Conservation (phyloP, 2,329 filamentous ascomycete species). For the Orbilia ellipsospora region DNA sequence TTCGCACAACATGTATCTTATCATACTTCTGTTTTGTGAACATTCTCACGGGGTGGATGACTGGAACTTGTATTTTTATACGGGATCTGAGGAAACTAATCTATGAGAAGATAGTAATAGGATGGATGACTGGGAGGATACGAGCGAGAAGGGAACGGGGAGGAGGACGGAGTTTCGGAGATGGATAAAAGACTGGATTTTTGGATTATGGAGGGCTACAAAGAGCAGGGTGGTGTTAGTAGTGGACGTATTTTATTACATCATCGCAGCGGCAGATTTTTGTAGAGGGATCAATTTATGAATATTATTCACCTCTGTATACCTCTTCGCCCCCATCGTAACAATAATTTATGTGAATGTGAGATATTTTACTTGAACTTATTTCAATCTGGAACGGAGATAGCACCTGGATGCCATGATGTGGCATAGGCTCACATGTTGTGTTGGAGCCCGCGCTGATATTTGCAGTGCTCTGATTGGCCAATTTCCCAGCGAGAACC, state of each 20-base stretch:
- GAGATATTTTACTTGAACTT: neutral
- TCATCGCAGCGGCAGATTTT: constrained; percentile 22
- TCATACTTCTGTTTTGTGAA: constrained; percentile 19
- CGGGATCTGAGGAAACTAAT: constrained; percentile 2
- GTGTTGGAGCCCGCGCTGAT: neutral
- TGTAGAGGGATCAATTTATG: constrained; percentile 39
- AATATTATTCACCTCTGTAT: constrained; percentile 36
- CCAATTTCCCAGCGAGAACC: neutral
- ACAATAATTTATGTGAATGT: neutral
- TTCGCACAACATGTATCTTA: constrained; percentile 7
- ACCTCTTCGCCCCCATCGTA: neutral
- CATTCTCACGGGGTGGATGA: constrained; percentile 7
- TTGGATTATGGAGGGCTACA: constrained; percentile 4
- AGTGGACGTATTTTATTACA: neutral
- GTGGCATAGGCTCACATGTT: too few species aligned
- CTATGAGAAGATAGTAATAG: constrained; percentile 20
- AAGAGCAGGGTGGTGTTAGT: constrained; percentile 12
- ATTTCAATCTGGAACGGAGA: neutral
- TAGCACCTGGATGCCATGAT: too few species aligned
- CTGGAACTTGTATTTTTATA: neutral
- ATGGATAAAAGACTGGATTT: constrained; percentile 7
- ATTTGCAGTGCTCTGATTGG: constrained; percentile 42
- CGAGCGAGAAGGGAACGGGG: neutral
- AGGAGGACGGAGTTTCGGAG: neutral
- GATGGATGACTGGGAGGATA: neutral